phyloP scores from a whole-genome alignment of 176 grass and related monocot species.

The barley (Hordeum vulgare) region MorexV3_pseudomolecules_assembly NC_058524.1:532774468-532774967 shows the following conservation, averaged over 20 bases:
- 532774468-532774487: not conserved
- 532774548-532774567: not conserved
- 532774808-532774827: not conserved
- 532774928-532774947: not conserved
- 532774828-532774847: constrained; percentile 5
- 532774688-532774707: not conserved
- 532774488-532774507: not conserved
- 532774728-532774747: not conserved
- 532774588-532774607: not conserved
- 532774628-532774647: constrained; percentile 23
- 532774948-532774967: constrained; percentile 29
- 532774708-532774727: not conserved
- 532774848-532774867: not conserved
- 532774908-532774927: not conserved
- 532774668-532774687: constrained; percentile 16
- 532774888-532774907: not conserved
- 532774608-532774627: not conserved
- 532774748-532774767: not conserved
- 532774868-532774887: constrained; percentile 8
- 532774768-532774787: not conserved
- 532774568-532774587: not conserved
- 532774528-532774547: not conserved
- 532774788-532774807: not conserved
- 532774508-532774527: not conserved
- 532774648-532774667: not conserved